These are phyloP conservation scores for Fraxinus sp. DNA, from an alignment of 305 asterid species.

Conservation along the genomic window DNA sequence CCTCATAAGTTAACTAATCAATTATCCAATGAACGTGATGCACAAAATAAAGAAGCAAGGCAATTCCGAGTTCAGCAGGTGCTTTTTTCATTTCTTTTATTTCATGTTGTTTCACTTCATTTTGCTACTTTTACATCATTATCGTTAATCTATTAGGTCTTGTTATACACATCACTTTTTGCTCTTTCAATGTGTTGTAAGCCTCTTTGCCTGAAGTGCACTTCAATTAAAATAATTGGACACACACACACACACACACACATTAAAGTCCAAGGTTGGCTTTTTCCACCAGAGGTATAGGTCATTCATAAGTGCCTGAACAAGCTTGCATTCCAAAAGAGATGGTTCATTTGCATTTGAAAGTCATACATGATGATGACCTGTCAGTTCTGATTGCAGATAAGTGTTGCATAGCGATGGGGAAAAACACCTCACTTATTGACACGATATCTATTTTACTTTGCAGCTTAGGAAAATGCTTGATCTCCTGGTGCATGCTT, in stretches of 20 bases:
- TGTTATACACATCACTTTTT: neutral
- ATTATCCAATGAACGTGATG: slow-evolving; percentile 87
- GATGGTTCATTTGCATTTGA: neutral
- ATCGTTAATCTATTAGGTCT: neutral
- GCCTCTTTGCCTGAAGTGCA: neutral
- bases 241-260: neutral
- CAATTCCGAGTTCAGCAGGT: slow-evolving; percentile 90
- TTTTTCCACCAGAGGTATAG: neutral
- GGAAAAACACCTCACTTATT: slow-evolving; percentile 5
- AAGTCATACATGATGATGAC: neutral
- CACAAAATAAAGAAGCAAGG: slow-evolving; percentile 94
- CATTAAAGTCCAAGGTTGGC: neutral
- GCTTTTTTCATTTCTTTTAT: slow-evolving; percentile 21
- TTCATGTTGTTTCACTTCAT: neutral
- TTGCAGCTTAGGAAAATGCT: slow-evolving; percentile 97
- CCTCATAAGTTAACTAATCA: slow-evolving; percentile 91
- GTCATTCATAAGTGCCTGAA: neutral
- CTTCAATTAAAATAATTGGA: neutral
- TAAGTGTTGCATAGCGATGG: neutral
- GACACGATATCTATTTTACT: slow-evolving; percentile 20
- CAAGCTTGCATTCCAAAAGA: slow-evolving; percentile 6
- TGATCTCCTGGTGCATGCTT: slow-evolving; percentile 93
- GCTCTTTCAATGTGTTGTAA: neutral
- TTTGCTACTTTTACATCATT: neutral
- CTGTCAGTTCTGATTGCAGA: slow-evolving; percentile 1